Evolutionary conservation across 768 basidiomycete species (phyloP).

Genomic region (Leucosporidium scottii): DNA sequence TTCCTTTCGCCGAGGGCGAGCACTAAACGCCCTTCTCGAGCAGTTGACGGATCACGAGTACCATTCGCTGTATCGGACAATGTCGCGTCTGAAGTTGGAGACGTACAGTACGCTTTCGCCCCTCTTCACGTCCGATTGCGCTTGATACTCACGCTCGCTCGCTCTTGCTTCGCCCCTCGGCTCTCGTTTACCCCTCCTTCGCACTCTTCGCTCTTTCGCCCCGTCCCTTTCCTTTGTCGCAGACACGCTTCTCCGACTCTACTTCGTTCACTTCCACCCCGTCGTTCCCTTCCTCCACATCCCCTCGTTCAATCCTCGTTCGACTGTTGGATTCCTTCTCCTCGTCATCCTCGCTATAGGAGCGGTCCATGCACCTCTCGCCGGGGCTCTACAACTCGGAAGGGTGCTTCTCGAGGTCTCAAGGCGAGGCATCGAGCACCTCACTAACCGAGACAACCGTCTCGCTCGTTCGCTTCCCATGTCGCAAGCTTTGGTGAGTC

Average conservation of each 20-base stretch:
- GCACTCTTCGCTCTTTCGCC: too few species aligned
- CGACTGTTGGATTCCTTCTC: slow-evolving; percentile 3
- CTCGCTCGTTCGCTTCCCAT: not conserved
- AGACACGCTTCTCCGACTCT: not conserved
- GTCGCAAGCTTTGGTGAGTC: not conserved
- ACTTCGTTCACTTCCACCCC: slow-evolving; percentile 5
- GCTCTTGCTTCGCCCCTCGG: too few species aligned
- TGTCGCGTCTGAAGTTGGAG: not conserved
- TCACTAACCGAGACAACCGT: slow-evolving; percentile 6
- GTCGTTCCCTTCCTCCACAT: not conserved
- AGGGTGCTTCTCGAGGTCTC: slow-evolving; percentile 3
- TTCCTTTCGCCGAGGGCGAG: too few species aligned
- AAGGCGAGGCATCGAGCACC: not conserved
- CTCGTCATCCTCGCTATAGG: slow-evolving; percentile 9
- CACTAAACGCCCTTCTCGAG: too few species aligned
- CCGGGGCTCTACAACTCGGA: not conserved
- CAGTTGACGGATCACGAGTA: slow-evolving; percentile 7
- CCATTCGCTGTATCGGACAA: slow-evolving; percentile 1
- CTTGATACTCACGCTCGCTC: too few species aligned
- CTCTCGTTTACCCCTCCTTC: too few species aligned
- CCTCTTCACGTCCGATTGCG: too few species aligned
- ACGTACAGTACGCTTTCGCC: not conserved
- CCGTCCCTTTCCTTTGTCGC: not conserved
- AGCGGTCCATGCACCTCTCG: not conserved
- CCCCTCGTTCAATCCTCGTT: not conserved